phyloP scores from a whole-genome alignment of 768 basidiomycete genomes.

The Pleurotus cornucopiae region DNA sequence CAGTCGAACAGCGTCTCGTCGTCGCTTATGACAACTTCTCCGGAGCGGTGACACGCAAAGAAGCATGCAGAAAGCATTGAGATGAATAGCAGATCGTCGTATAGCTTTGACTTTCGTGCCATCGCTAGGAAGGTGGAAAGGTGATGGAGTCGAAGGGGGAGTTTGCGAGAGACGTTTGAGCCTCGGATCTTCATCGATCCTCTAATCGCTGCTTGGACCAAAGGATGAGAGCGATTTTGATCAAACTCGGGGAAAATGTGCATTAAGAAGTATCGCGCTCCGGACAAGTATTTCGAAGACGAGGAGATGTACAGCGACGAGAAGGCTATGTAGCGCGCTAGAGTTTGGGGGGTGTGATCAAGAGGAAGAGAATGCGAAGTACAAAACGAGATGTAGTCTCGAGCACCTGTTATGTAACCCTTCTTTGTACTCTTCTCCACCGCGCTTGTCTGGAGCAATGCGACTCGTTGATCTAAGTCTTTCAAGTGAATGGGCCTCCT shows the following conservation, averaged over 20 bases:
- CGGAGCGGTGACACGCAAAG: constrained; percentile 22
- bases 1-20: constrained; percentile 15
- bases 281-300: constrained; percentile 17
- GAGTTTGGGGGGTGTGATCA: constrained; percentile 27
- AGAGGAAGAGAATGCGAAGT: constrained; percentile 20
- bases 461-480: constrained; percentile 13
- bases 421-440: constrained; percentile 14
- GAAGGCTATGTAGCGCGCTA: constrained; percentile 31
- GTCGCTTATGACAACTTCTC: constrained; percentile 17
- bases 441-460: constrained; percentile 15
- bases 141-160: constrained; percentile 1
- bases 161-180: constrained; percentile 10
- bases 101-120: background rate
- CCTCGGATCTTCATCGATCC: constrained; percentile 14
- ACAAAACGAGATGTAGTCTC: constrained; percentile 24
- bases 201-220: constrained; percentile 16
- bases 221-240: constrained; percentile 10
- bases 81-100: background rate
- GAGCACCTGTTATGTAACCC: constrained; percentile 17
- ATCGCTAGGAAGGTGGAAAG: background rate
- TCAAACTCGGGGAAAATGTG: constrained; percentile 21
- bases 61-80: constrained; percentile 8
- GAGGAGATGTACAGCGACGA: constrained; percentile 21
- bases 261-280: constrained; percentile 18
- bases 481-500: background rate